Conservation (phyloP, 306 rosid genomes). For the Hippophae tibetana region DNA sequence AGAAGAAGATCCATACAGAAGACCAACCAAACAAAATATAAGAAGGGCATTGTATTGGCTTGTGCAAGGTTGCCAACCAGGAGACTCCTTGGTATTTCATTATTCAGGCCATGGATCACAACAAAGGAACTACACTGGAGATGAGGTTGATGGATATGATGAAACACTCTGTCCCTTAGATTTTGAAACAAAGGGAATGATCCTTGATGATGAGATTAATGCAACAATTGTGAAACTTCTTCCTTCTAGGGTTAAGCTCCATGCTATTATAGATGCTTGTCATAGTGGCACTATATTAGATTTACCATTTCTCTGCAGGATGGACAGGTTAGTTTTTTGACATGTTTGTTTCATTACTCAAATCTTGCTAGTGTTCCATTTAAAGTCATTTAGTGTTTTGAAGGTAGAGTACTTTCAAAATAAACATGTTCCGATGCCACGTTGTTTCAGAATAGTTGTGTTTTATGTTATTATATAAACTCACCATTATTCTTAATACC, state of each 20-base stretch:
- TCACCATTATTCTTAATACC: too few relatives aligned
- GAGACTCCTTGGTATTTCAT: conserved; percentile 45
- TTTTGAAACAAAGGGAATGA: conserved; percentile 32
- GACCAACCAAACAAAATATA: conserved; percentile 33
- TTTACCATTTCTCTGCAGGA: conserved; percentile 35
- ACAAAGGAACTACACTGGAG: conserved; percentile 31
- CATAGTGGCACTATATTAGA: conserved; percentile 44
- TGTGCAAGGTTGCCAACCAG: conserved; percentile 36
- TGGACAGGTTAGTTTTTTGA: conserved; percentile 20
- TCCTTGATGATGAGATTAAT: conserved; percentile 47
- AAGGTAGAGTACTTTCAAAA: too few relatives aligned
- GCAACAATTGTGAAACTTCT: conserved; percentile 34
- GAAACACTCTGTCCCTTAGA: conserved; percentile 40
- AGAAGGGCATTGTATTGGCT: conserved; percentile 42
- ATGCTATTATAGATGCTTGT: conserved; percentile 44
- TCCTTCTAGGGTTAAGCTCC: conserved; percentile 40
- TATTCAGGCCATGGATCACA: conserved; percentile 48
- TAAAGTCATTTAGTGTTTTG: too few relatives aligned
- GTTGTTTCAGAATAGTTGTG: too few relatives aligned
- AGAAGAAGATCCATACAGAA: conserved; percentile 26
- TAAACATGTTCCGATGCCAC: too few relatives aligned
- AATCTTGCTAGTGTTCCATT: too few relatives aligned
- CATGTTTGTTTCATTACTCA: too few relatives aligned
- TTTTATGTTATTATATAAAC: too few relatives aligned
- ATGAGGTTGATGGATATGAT: conserved; percentile 43